Conservation (phyloP, 2,329 filamentous ascomycete genomes). For the Hypoxylon sp. region DNA sequence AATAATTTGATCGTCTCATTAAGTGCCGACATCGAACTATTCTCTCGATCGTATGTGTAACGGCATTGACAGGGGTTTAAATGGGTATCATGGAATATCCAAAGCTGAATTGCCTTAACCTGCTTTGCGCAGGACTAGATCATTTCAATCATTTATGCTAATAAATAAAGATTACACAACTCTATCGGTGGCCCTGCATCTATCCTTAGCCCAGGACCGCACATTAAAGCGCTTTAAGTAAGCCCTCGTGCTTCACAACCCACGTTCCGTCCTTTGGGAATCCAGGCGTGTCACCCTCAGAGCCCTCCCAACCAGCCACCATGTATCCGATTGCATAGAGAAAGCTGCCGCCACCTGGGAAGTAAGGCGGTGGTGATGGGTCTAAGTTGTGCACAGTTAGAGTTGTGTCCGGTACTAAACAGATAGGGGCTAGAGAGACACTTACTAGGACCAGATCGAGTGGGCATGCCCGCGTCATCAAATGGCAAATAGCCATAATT, state of each 20-base stretch:
- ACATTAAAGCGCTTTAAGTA: constrained; percentile 54
- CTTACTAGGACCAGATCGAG: constrained; percentile 37
- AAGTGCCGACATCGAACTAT: neutral
- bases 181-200: no score
- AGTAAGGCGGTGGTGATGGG: constrained; percentile 53
- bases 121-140: no score
- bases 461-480: constrained; percentile 54
- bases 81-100: neutral
- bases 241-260: constrained; percentile 55
- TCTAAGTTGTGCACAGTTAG: constrained; percentile 12
- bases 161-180: no score
- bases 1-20: neutral
- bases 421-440: neutral
- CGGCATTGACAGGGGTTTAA: neutral
- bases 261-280: constrained; percentile 56
- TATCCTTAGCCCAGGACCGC: no score
- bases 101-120: neutral
- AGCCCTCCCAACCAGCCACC: constrained; percentile 53
- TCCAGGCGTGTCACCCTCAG: constrained; percentile 52
- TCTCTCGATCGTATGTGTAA: neutral
- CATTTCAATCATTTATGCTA: no score
- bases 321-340: constrained; percentile 58
- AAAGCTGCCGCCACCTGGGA: constrained; percentile 58
- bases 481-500: constrained; percentile 60
- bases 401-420: constrained; percentile 16